phyloP scores from a whole-genome alignment of 371 early-diverging fungal species.

The Dichotomocladium elegans region DNA sequence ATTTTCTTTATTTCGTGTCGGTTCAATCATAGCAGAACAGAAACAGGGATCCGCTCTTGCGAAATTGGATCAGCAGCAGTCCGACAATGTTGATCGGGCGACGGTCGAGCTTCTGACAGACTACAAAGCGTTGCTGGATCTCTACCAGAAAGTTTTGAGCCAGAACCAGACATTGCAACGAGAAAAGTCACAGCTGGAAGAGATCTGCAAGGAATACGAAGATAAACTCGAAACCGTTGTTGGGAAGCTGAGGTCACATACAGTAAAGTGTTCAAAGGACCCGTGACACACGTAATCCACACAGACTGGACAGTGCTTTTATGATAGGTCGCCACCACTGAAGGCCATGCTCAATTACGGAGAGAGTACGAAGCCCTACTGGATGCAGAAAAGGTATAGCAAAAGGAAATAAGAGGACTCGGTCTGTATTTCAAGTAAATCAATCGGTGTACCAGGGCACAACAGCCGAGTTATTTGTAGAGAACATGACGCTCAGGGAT shows the following conservation, averaged over 20 bases:
- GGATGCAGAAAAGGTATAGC: conserved; percentile 41
- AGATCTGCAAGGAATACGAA: conserved; percentile 34
- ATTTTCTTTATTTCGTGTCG: neutral
- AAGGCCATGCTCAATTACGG: conserved; percentile 30
- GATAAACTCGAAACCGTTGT: conserved; percentile 21
- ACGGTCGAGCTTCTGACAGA: conserved; percentile 3
- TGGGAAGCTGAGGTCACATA: conserved; percentile 25
- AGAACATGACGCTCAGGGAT: conserved; percentile 34
- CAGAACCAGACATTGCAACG: conserved; percentile 24
- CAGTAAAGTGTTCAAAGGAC: conserved; percentile 13
- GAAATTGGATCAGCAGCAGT: neutral
- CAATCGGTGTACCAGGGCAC: conserved; percentile 13
- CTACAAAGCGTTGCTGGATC: conserved; percentile 7
- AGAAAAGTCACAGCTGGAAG: conserved; percentile 22
- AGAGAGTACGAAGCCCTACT: conserved; percentile 41
- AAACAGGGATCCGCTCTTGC: neutral
- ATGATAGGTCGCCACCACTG: conserved; percentile 22
- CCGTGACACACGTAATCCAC: neutral
- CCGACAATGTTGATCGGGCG: neutral
- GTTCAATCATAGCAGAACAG: neutral
- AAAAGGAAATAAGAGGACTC: neutral
- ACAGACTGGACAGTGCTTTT: neutral
- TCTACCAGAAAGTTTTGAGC: conserved; percentile 8
- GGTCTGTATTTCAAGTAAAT: neutral
- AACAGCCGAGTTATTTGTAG: conserved; percentile 34